phyloP scores from a whole-genome alignment of 148 eudicot genomes.

The Persicaria tinctoria region DNA sequence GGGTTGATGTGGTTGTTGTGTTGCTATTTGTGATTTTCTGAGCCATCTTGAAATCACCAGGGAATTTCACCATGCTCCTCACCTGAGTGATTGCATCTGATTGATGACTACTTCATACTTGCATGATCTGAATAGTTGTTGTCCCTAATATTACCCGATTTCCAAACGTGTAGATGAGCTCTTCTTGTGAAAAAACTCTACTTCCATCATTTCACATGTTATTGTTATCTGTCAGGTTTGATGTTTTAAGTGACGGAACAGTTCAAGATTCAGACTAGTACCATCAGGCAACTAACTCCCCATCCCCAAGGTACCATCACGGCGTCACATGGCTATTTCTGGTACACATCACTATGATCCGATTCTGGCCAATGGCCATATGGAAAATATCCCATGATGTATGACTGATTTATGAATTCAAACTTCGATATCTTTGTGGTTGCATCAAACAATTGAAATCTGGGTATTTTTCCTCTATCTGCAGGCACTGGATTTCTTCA shows the following conservation, averaged over 20 bases:
- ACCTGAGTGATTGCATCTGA: background rate
- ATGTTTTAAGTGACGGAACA: background rate
- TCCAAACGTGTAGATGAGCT: background rate
- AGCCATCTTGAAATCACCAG: background rate
- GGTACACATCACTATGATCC: background rate
- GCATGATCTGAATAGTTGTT: background rate
- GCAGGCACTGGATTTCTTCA: background rate
- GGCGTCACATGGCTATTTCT: background rate
- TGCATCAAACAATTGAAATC: background rate
- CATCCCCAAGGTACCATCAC: background rate
- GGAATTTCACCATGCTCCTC: background rate
- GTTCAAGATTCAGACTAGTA: background rate
- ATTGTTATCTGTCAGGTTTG: background rate
- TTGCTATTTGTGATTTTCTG: background rate
- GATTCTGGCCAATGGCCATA: background rate
- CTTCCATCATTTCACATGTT: background rate
- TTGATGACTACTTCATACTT: background rate
- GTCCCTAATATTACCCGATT: background rate
- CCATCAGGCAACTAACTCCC: background rate
- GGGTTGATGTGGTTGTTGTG: background rate
- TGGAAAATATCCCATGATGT: background rate
- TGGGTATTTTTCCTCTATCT: background rate
- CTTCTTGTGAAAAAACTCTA: background rate
- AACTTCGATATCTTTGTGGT: background rate
- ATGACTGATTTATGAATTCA: no score